Conservation (phyloP, 306 rosid species). For the Styphnolobium japonicum region DNA sequence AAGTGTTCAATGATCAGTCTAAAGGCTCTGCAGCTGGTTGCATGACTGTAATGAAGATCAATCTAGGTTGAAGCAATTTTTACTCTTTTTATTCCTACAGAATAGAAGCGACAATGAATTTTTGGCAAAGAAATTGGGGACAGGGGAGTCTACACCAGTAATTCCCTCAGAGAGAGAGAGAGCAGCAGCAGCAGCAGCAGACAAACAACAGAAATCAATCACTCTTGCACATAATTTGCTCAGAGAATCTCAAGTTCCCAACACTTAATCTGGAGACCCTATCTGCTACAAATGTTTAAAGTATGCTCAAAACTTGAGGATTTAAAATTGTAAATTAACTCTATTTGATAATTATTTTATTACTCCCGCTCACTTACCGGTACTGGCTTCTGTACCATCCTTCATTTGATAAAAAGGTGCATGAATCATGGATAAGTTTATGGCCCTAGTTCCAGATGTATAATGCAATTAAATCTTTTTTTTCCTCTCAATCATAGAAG, state of each 20-base stretch:
- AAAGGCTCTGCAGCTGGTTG: neutral
- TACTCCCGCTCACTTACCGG: neutral
- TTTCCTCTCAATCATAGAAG: slow-evolving; percentile 3
- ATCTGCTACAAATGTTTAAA: neutral
- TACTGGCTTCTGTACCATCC: neutral
- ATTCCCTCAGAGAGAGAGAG: neutral
- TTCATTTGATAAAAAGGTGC: neutral
- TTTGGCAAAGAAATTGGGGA: neutral
- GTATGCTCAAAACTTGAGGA: too few species aligned
- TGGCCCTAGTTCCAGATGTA: neutral
- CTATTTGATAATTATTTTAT: neutral
- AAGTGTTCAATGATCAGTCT: neutral
- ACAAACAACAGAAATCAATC: neutral
- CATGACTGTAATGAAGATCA: neutral
- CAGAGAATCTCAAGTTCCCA: neutral
- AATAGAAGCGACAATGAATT: neutral
- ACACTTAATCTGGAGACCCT: neutral
- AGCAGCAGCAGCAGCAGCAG: neutral
- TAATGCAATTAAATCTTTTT: neutral
- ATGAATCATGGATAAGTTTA: neutral
- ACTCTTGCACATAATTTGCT: neutral
- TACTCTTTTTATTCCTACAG: neutral
- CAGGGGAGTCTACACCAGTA: neutral
- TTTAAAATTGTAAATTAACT: neutral
- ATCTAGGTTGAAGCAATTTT: neutral